These are phyloP conservation scores for Urochloa ruziziensis DNA, from an alignment of 176 grass and related monocot genomes.

Conservation along the genomic window DNA sequence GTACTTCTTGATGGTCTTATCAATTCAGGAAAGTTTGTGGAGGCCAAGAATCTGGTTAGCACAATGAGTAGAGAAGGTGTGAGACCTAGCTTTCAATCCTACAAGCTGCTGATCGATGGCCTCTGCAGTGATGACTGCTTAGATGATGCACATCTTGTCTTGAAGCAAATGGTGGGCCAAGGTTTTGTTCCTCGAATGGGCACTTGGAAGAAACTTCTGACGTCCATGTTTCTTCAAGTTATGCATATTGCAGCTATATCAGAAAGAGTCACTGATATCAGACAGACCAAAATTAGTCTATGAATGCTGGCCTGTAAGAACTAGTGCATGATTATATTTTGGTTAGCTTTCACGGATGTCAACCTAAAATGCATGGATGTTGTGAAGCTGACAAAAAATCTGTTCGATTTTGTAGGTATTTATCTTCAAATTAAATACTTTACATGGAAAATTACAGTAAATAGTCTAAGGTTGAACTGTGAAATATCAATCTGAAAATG, in stretches of 20 bases:
- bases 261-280: not conserved
- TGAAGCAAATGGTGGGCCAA: slow-evolving; percentile 77
- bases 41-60: slow-evolving; percentile 57
- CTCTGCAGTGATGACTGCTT: slow-evolving; percentile 63
- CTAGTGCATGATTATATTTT: not conserved
- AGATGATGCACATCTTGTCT: slow-evolving; percentile 52
- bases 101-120: slow-evolving; percentile 73
- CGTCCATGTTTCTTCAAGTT: slow-evolving; percentile 27
- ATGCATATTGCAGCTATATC: not conserved
- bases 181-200: slow-evolving; percentile 78
- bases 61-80: slow-evolving; percentile 60
- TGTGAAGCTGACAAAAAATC: not conserved
- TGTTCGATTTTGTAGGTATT: not conserved
- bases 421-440: not conserved
- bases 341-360: not conserved
- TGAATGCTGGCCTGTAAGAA: not conserved
- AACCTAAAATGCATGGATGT: not conserved
- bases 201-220: slow-evolving; percentile 69
- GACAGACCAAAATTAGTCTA: not conserved
- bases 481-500: not conserved
- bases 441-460: not conserved
- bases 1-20: slow-evolving; percentile 76
- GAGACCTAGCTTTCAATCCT: slow-evolving; percentile 71
- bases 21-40: slow-evolving; percentile 42
- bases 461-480: not conserved